Evolutionary conservation across 2,329 filamentous ascomycete species (phyloP).

Genomic region (Simplicillium aogashimaense): DNA sequence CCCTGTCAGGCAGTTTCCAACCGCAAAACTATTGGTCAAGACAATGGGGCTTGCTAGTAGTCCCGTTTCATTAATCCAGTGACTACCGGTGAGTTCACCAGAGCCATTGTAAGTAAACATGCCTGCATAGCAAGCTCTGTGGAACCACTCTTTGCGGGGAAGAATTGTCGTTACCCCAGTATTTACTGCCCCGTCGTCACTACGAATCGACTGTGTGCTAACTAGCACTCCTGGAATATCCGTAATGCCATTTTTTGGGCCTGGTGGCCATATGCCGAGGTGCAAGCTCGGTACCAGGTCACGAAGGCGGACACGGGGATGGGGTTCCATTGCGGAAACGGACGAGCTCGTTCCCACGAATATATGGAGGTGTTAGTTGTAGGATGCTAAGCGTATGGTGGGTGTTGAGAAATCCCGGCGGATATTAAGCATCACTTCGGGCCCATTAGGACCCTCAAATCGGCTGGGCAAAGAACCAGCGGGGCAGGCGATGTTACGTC

Average conservation of each 20-base stretch:
- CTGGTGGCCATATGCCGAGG: slow-evolving; percentile 25
- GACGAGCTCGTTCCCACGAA: too few relatives aligned
- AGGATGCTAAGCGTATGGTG: too few relatives aligned
- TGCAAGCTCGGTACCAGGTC: slow-evolving; percentile 26
- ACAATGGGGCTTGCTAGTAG: slow-evolving; percentile 44
- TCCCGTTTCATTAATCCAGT: slow-evolving; percentile 48
- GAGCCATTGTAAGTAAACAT: slow-evolving; percentile 48
- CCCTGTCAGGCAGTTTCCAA: slow-evolving; percentile 44
- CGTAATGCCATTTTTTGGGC: slow-evolving; percentile 31
- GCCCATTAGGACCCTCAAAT: too few relatives aligned
- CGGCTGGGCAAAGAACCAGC: too few relatives aligned
- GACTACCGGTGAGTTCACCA: slow-evolving; percentile 47
- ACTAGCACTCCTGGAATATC: slow-evolving; percentile 31
- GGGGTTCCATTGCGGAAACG: too few relatives aligned
- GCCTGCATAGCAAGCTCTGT: slow-evolving; percentile 28
- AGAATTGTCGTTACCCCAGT: slow-evolving; percentile 34
- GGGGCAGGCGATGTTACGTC: too few relatives aligned
- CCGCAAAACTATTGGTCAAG: slow-evolving; percentile 43
- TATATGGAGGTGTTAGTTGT: too few relatives aligned
- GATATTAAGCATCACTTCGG: too few relatives aligned
- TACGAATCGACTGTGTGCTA: slow-evolving; percentile 27
- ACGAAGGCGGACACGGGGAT: slow-evolving; percentile 16
- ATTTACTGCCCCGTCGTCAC: slow-evolving; percentile 20
- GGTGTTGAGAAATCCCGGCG: too few relatives aligned
- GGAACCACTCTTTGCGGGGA: slow-evolving; percentile 27